Evolutionary conservation across 2,329 filamentous ascomycete genomes (phyloP).

Genomic region (Apiospora kogelbergensis): DNA sequence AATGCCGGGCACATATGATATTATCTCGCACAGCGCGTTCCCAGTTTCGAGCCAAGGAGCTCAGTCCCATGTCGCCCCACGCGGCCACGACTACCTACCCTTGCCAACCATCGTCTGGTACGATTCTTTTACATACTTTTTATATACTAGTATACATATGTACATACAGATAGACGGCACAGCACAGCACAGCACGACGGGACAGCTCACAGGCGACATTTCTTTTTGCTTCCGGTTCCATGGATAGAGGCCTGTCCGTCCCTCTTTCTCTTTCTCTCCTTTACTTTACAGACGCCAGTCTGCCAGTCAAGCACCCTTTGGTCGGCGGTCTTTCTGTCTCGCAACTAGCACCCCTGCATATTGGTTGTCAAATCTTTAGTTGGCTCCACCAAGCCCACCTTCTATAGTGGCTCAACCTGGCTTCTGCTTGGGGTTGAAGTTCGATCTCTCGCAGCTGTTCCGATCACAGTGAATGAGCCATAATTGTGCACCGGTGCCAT

Average conservation of each 20-base stretch:
- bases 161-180: not conserved
- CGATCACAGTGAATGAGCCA: not conserved
- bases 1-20: not conserved
- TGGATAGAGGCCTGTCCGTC: not conserved
- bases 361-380: conserved; percentile 2
- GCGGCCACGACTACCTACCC: not conserved
- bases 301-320: too few species aligned
- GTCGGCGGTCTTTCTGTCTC: too few species aligned
- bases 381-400: not conserved
- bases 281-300: too few species aligned
- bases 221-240: not conserved
- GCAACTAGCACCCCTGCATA: not conserved
- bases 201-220: not conserved
- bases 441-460: conserved; percentile 1
- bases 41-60: not conserved
- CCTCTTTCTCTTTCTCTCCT: not conserved
- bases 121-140: not conserved
- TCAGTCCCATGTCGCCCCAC: not conserved
- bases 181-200: not conserved
- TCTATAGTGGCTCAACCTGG: not conserved
- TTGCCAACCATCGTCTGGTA: not conserved
- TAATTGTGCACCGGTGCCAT: not conserved
- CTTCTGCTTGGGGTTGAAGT: not conserved
- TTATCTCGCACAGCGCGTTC: conserved; percentile 1
- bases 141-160: too few species aligned